These are phyloP conservation scores for Cyberlindnera americana DNA, from an alignment of 805 yeast species.

Conservation along the genomic window DNA sequence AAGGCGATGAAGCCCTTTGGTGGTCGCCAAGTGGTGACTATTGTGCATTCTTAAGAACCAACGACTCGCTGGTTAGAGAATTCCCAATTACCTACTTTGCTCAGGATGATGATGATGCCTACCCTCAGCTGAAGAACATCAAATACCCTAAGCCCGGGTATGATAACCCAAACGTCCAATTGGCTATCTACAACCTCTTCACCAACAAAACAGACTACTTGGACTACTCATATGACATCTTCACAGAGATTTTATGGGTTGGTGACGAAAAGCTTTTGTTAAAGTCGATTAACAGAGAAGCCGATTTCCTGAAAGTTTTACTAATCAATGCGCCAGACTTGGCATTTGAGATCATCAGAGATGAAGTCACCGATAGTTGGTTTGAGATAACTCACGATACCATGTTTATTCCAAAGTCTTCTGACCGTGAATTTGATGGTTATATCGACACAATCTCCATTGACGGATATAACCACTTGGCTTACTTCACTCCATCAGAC, in stretches of 20 bases:
- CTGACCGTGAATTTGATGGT: constrained; percentile 49
- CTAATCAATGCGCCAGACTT: constrained; percentile 43
- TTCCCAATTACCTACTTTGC: constrained; percentile 75
- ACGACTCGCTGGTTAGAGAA: constrained; percentile 71
- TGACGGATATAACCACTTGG: constrained; percentile 70
- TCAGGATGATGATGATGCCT: constrained; percentile 45
- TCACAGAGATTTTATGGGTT: constrained; percentile 73
- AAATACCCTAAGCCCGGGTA: constrained; percentile 87
- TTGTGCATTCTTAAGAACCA: constrained; percentile 60
- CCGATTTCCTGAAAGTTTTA: constrained; percentile 59
- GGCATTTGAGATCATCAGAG: constrained; percentile 41
- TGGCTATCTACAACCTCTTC: constrained; percentile 42
- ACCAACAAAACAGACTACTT: constrained; percentile 34
- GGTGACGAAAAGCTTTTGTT: constrained; percentile 50
- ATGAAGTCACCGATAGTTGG: constrained; percentile 57
- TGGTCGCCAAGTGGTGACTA: constrained; percentile 79
- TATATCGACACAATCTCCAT: constrained; percentile 76
- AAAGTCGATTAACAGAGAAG: constrained; percentile 60
- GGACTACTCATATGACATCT: constrained; percentile 39
- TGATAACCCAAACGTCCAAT: constrained; percentile 63
- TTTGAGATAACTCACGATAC: constrained; percentile 72
- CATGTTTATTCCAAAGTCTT: constrained; percentile 50
- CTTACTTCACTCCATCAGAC: constrained; percentile 73
- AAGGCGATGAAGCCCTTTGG: constrained; percentile 71
- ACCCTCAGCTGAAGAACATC: constrained; percentile 57